Conservation (phyloP, 306 rosid genomes). For the Cucurbita moschata region DNA sequence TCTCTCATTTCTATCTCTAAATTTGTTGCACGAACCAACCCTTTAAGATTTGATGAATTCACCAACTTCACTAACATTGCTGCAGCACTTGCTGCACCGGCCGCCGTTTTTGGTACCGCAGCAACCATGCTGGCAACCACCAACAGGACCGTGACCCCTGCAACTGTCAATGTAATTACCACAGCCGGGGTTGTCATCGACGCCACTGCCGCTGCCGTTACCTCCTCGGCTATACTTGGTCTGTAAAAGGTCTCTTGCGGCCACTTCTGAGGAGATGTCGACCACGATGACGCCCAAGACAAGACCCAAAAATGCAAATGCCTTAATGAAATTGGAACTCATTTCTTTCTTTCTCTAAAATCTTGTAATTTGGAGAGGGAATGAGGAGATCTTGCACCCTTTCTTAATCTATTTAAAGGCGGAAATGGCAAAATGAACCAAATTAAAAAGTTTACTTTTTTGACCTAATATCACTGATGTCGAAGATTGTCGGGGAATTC, state of each 20-base stretch:
- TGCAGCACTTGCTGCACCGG: conserved; percentile 32
- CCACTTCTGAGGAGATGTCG: background rate
- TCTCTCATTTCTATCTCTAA: no score
- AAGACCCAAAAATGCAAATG: background rate
- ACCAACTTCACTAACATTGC: background rate
- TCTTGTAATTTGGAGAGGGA: background rate
- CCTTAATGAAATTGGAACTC: background rate
- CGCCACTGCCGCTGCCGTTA: background rate
- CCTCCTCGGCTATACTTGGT: no score
- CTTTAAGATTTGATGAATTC: background rate
- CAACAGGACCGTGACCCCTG: background rate
- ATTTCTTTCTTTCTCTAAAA: background rate
- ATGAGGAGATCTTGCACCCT: background rate
- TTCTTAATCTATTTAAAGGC: background rate
- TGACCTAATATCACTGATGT: no score
- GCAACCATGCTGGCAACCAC: conserved; percentile 31
- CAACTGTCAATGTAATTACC: background rate
- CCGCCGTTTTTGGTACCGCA: conserved; percentile 14
- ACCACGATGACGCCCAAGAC: background rate
- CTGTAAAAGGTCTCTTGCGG: background rate
- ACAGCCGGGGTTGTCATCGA: background rate
- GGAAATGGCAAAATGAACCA: background rate
- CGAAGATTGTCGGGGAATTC: no score
- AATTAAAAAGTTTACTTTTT: no score
- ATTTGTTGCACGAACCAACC: no score